Evolutionary conservation across 2,329 filamentous ascomycete species (phyloP), one percentile per base, ranked within the genome.

Genomic region (Colletotrichum noveboracense): DNA sequence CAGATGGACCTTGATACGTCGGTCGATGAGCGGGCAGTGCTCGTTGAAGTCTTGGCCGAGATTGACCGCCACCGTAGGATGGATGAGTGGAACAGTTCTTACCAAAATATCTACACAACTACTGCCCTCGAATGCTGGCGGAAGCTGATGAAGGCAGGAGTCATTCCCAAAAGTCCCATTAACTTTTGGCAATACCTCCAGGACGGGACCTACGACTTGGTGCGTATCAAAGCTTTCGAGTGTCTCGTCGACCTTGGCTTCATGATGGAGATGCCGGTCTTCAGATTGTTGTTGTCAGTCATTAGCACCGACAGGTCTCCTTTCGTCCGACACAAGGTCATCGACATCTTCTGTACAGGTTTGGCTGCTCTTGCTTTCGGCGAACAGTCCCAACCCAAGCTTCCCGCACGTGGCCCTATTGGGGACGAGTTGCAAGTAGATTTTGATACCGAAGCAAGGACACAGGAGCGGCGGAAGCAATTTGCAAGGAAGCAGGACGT

Each of bases 11-110:
- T 82, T 13, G 84, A 87, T 26, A 66, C 36, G 32, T 66, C 65
- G 48, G 80, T 80, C 6, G 84, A 86, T 69, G 88, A 88, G 58
- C 85, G 84, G 74, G 85, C 83, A 62, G 92, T 91, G 71, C 85
- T 91, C 9, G 86, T 88, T 12, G 84, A 86, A 67, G 90, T 89
- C 4, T 80, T 93, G 60, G 90, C 91, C 70, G 91, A 93, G 81
- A 93, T 94, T 62, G 92, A 94, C 78, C 88, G 92, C 69, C 92
- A 93, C 78, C 88, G 92, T 64, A 88, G 92, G 26, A 92, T 92
- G 84, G 93, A 94, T 80, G 92, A 94, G 80, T 94, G 93, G 89
- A 91, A 91, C 18, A 87, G 90, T 75, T 93, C 92, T 4, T 93
- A 93, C 80, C 91, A 93, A 75, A 94, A 94, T 76, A 88, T 92